Evolutionary conservation across 352 stramenopile genomes (phyloP), one percentile per base, ranked within the genome.

Genomic region (Phytophthora palmivora): DNA sequence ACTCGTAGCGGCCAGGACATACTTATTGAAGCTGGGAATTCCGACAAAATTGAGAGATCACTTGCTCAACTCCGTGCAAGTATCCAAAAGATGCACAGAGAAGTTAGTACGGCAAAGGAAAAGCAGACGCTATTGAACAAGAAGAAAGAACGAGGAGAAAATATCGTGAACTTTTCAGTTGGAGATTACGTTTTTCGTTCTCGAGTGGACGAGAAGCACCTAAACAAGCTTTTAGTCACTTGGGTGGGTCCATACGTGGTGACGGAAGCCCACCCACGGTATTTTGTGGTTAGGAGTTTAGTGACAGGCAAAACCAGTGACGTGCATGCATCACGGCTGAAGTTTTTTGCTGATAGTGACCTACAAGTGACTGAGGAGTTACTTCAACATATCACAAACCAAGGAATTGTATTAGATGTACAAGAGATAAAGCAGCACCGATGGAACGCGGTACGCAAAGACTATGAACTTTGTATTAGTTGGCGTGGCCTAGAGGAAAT

Each of bases 141-240:
- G 36, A 38, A 58, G 14, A 43, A 34, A 3, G 33, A 34, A 42
- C 39, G 14, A 55, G 61, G 41, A 14, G 37, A 24, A 42, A 65
- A 24, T 33, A 49, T 24, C 18, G 38, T 32, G 6, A 63, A 65
- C 18, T 70, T 73, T 34, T 36, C 22, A 1, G 54, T 62, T 7
- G 66, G 66, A 19, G 66, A 76, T 46, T 72, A 53, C 44, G 72
- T 77, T 1, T 21, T 77, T 6, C 37, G 61, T 14, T 74, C 67
- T 16, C 37, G 61, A 1, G 58, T 72, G 1, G 67, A 72, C 36
- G 45, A 66, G 34, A 58, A 61, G 4, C 52, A 63, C n/a, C 15
- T 42, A 3, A n/a, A 60, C 41, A 79, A 76, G 51, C 32, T 72
- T 12, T 11, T 62, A 7, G 52, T 74, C 1, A 73, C 53, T 12